Conservation (phyloP, 805 yeast species). For the Barnettozyma botsteinii region DNA sequence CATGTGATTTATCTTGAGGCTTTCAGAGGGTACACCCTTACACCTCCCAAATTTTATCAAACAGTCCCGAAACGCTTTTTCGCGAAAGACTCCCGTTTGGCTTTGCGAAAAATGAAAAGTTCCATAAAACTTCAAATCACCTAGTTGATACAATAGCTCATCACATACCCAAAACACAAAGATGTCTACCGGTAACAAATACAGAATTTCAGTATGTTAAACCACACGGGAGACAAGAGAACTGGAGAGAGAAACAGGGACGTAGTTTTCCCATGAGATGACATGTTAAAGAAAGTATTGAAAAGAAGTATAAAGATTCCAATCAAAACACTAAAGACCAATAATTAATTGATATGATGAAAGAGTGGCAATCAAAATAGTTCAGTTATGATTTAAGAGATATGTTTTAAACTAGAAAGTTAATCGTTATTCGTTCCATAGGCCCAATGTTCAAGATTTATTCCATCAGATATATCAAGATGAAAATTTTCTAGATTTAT, state of each 20-base stretch:
- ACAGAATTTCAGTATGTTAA: slow-evolving; percentile 94
- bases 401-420: too few relatives aligned
- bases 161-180: slow-evolving; percentile 23
- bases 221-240: background rate
- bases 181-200: slow-evolving; percentile 97
- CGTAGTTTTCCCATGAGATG: background rate
- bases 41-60: background rate
- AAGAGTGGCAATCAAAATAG: too few relatives aligned
- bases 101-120: slow-evolving; percentile 15
- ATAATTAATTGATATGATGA: too few relatives aligned
- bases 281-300: too few relatives aligned
- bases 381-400: too few relatives aligned
- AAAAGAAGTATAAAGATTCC: too few relatives aligned
- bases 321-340: too few relatives aligned
- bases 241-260: background rate
- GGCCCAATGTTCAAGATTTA: too few relatives aligned
- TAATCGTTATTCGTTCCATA: too few relatives aligned
- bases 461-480: background rate
- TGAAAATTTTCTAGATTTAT: too few relatives aligned
- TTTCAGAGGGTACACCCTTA: background rate
- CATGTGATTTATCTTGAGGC: background rate
- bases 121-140: slow-evolving; percentile 7
- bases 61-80: background rate
- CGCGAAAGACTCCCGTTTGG: slow-evolving; percentile 5
- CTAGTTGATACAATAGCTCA: slow-evolving; percentile 2